Conservation (phyloP, 768 basidiomycete species). For the Melanogaster broomeanus region DNA sequence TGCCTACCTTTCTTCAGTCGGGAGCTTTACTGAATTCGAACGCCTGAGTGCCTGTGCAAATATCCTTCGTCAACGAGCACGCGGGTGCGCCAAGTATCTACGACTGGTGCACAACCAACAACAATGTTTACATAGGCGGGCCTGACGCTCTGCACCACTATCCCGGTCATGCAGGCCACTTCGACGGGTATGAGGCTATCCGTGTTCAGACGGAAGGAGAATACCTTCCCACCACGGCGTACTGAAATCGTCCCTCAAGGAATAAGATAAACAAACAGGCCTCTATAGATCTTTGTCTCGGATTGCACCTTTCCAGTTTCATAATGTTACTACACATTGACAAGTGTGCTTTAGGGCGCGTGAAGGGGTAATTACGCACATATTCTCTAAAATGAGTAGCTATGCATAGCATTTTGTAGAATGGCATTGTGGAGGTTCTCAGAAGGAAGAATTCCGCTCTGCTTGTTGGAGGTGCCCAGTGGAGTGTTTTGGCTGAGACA, state of each 20-base stretch:
- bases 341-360: not conserved
- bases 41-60: no score
- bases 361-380: constrained; percentile 42
- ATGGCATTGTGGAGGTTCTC: constrained; percentile 57
- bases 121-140: constrained; percentile 10
- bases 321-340: not conserved
- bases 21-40: no score
- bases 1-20: no score
- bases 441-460: no score
- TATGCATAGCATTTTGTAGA: constrained; percentile 88
- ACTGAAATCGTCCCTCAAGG: constrained; percentile 7
- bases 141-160: constrained; percentile 12
- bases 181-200: constrained; percentile 13
- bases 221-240: constrained; percentile 19
- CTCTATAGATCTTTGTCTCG: not conserved
- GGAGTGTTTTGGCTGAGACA: no score
- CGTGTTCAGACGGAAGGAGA: constrained; percentile 15
- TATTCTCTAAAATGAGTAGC: constrained; percentile 74
- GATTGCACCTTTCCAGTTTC: not conserved
- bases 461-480: no score
- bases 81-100: constrained; percentile 14
- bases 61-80: constrained; percentile 31
- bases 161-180: not conserved
- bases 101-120: constrained; percentile 26
- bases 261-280: not conserved